Evolutionary conservation across 148 eudicot species (phyloP), one percentile per base, ranked within the genome.

Genomic region (Silene uniflora): DNA sequence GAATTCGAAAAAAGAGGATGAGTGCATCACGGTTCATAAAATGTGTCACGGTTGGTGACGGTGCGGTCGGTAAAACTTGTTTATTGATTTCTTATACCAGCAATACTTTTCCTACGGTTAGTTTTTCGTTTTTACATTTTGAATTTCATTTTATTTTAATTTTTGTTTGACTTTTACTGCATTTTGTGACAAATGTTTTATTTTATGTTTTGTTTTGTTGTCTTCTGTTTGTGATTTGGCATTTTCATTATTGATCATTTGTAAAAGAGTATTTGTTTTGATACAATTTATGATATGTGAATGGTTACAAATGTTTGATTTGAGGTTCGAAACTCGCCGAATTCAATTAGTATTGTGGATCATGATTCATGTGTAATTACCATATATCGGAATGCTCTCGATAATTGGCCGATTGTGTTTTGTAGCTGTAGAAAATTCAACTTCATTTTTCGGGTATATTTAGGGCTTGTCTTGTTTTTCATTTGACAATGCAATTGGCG

Each of bases 31-130:
- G 95, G 85, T 92, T 92, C 84, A 89, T 92, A 76, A 92, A 92
- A 79, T 92, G 97, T 74, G 97, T 92, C 55, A 92, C 97, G n/a
- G 97, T 92, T 3, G 97, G 97, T 12, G 97, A 92, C 61, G 97
- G 97, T 59, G 97, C 97, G 49, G 97, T 92, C 7, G 97, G 97
- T 39, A 92, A 92, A 79, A 92, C 97, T 46, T 92, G 97, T 75
- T 85, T 92, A 77, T 83, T 92, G 81, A 92, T 92, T 75, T 92
- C 97, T 22, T 92, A 92, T 87, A 92, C 97, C 88, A 92, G 97
- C 90, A 92, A 89, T 75, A 92, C 97, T 58, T 92, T 92, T 69
- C 97, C 97, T 68, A 92, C 97, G 83, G 97, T 92, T 25, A 76
- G 83, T 74, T 67, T 62, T 29, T 25, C 49, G 75, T 24, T 23